Conservation (phyloP, 2,329 filamentous ascomycete species). For the Trichoderma gracile region DNA sequence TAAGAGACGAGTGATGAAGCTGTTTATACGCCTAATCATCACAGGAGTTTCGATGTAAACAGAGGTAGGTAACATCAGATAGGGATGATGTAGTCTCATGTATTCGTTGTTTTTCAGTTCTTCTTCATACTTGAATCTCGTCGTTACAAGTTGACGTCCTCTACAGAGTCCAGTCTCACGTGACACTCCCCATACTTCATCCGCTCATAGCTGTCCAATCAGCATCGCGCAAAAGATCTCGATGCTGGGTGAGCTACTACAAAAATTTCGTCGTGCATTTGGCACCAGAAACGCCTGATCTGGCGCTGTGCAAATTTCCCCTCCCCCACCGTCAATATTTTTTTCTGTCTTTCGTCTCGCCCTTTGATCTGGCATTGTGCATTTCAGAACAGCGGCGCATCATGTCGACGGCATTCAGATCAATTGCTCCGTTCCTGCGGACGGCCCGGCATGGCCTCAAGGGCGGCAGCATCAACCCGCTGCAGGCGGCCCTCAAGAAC, state of each 20-base stretch:
- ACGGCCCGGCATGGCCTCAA: slow-evolving; percentile 75
- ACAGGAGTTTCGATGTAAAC: no score
- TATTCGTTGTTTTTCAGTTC: no score
- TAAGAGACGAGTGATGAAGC: neutral
- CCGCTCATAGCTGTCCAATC: neutral
- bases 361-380: slow-evolving; percentile 32
- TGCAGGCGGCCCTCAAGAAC: slow-evolving; percentile 67
- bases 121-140: no score
- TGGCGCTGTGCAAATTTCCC: slow-evolving; percentile 29
- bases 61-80: no score
- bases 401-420: slow-evolving; percentile 81
- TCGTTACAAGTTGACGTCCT: no score
- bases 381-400: slow-evolving; percentile 42
- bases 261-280: slow-evolving; percentile 40
- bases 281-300: slow-evolving; percentile 29
- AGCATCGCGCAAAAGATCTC: slow-evolving; percentile 15
- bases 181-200: neutral
- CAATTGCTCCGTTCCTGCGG: slow-evolving; percentile 76
- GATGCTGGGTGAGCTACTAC: slow-evolving; percentile 34
- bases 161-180: no score
- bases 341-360: slow-evolving; percentile 29
- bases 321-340: slow-evolving; percentile 26
- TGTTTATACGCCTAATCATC: no score
- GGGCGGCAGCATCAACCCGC: slow-evolving; percentile 70
- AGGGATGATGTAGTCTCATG: no score